Conservation (phyloP, 1,284 basidiomycete genomes). For the Rhodotorula glutinis region DNA sequence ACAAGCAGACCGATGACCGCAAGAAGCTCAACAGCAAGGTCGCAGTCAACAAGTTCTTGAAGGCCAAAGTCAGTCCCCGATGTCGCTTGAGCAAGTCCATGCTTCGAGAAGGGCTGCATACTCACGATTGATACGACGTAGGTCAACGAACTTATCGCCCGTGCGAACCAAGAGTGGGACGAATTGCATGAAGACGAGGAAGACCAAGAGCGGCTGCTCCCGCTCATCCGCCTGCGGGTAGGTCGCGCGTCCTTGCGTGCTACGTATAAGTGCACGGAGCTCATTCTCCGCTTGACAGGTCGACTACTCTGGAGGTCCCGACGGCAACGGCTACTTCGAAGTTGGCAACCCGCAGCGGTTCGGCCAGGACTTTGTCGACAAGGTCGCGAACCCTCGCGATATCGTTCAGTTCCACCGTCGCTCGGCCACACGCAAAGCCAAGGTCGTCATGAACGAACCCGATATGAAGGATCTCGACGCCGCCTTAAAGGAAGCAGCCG, state of each 20-base stretch:
- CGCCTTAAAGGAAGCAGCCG: constrained; percentile 10
- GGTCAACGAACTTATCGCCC: constrained; percentile 74
- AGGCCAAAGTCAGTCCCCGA: constrained; percentile 57
- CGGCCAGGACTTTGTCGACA: constrained; percentile 88
- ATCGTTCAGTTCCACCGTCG: constrained; percentile 75
- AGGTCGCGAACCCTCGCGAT: constrained; percentile 90
- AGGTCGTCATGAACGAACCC: constrained; percentile 44
- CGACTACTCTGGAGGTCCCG: constrained; percentile 61
- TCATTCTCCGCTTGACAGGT: constrained; percentile 56
- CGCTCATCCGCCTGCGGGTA: constrained; percentile 82
- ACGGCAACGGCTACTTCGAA: constrained; percentile 65
- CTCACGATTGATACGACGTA: too few relatives aligned
- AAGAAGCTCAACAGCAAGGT: constrained; percentile 75
- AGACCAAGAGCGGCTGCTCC: constrained; percentile 67
- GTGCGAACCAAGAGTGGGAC: constrained; percentile 74
- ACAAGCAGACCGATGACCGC: constrained; percentile 58
- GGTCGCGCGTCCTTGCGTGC: constrained; percentile 24
- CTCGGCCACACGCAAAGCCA: constrained; percentile 33
- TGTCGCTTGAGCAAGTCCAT: too few relatives aligned
- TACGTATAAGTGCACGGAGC: neutral
- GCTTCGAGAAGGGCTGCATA: too few relatives aligned
- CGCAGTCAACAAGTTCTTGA: constrained; percentile 73
- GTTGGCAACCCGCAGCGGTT: constrained; percentile 95
- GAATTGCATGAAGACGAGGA: constrained; percentile 60
- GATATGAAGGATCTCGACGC: constrained; percentile 12